These are phyloP conservation scores for Penicillium italicum DNA, from an alignment of 2,329 filamentous ascomycete species.

Conservation along the genomic window DNA sequence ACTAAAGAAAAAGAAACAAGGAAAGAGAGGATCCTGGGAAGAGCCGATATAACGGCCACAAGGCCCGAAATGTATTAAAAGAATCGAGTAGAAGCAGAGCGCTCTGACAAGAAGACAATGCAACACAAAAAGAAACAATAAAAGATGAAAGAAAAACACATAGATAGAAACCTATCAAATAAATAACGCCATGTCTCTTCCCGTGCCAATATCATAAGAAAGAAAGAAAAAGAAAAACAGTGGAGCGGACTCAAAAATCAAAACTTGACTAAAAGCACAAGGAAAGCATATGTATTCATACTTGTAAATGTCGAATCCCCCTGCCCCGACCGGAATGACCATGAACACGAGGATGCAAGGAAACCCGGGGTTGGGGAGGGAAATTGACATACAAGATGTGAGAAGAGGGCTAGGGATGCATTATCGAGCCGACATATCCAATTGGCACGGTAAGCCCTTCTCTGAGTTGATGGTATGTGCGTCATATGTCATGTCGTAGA, in stretches of 20 bases:
- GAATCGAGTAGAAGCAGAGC: constrained; percentile 1
- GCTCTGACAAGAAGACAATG: constrained; percentile 7
- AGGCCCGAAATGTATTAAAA: constrained; percentile 11
- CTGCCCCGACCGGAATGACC: neutral
- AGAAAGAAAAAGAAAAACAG: constrained; percentile 10
- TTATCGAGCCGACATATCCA: neutral
- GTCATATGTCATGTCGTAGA: constrained; percentile 15
- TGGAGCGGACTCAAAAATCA: neutral
- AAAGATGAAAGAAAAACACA: constrained; percentile 1
- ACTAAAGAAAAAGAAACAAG: neutral
- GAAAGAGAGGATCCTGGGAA: neutral
- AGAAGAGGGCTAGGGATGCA: neutral
- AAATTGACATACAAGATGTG: neutral
- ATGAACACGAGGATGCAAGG: neutral
- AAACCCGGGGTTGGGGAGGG: neutral
- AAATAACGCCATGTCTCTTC: constrained; percentile 12
- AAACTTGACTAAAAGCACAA: constrained; percentile 3
- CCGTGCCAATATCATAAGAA: constrained; percentile 20
- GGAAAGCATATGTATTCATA: constrained; percentile 16
- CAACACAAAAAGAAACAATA: neutral
- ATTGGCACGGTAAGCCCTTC: neutral
- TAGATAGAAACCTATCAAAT: constrained; percentile 4
- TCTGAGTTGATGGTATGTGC: constrained; percentile 19
- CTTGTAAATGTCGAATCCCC: constrained; percentile 8
- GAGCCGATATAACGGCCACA: constrained; percentile 5